Base-by-base conservation (phyloP, 139 green algal species). In the Picochlorum costavermella region DNA sequence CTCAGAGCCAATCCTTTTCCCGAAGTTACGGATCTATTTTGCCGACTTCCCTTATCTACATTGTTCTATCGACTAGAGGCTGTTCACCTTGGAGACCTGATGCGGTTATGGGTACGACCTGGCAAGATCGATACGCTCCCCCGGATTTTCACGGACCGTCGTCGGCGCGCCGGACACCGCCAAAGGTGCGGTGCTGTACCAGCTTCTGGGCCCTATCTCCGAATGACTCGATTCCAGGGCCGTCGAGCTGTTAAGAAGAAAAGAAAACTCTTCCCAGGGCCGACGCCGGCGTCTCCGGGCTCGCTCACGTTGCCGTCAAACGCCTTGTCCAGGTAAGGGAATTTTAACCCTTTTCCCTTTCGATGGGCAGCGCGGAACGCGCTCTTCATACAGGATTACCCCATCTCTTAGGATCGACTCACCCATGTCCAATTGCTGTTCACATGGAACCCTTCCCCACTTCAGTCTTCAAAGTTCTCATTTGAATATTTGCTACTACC, bases 71-170 rank as follows among this genome's bases (percentile, higher is more conserved):
- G 83, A 90, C 86, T 86, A 94, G 87, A 95, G 85, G 87, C 87
- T 92, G 84, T 86, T 94, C 83, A 95, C 85, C 87, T 95, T 91
- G 87, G 87, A 95, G 85, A 95, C 87, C 87, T 95, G 87, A 89
- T 95, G 87, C 87, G 85, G 87, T 92, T 95, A 92, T 89, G 84
- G 88, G 87, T 90, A 94, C 85, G 86, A 90, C 76, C 78, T 77
- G 83, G 76, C 77, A 78, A 71, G 81, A 88, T 85, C 72, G 73
- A 72, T 81, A 90, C 75, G 79, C 80, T 89, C 80, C 80, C 76
- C 74, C 75, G 75, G 75, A 87, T 90, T 90, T 94, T 94, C 86
- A 94, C 80, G 87, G 87, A 75, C 80, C 85, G 83, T 92, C 81
- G 73, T 71, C 79, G 77, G 81, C 81, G 87, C 84, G 76, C 84